A percentile compares a stretch with the other conserved stretches of the same genome.
Conservation (phyloP, 306 rosid species). For the Sicyos edulis region DNA sequence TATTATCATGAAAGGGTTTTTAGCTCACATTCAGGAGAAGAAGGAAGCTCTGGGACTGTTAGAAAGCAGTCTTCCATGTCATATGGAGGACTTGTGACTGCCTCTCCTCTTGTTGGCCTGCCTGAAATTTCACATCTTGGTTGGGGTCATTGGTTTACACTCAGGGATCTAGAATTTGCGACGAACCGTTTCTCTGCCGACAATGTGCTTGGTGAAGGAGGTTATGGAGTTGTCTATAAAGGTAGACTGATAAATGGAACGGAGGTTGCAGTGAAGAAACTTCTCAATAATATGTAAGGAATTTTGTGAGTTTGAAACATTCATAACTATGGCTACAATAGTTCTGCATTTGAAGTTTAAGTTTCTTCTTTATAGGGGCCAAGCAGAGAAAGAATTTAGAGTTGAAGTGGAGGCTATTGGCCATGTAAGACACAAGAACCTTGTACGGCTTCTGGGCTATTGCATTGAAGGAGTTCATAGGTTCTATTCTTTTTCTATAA, state of each 20-base stretch:
- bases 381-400: slow-evolving; percentile 95
- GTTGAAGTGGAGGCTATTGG: slow-evolving; percentile 99
- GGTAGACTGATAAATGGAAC: slow-evolving; percentile 82
- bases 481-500: slow-evolving; percentile 27
- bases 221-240: slow-evolving; percentile 89
- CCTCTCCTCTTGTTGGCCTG: slow-evolving; percentile 82
- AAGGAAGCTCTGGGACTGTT: slow-evolving; percentile 71
- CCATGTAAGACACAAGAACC: slow-evolving; percentile 93
- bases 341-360: slow-evolving; percentile 13
- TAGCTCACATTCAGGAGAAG: slow-evolving; percentile 78
- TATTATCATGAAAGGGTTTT: slow-evolving; percentile 74
- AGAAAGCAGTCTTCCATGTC: slow-evolving; percentile 50
- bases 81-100: slow-evolving; percentile 53
- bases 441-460: slow-evolving; percentile 84
- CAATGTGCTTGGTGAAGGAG: slow-evolving; percentile 89
- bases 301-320: slow-evolving; percentile 22
- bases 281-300: slow-evolving; percentile 88
- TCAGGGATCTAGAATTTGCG: slow-evolving; percentile 79
- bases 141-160: slow-evolving; percentile 99
- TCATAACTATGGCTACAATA: neutral
- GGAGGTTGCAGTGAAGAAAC: slow-evolving; percentile 93
- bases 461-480: slow-evolving; percentile 93
- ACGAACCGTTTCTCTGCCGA: slow-evolving; percentile 59
- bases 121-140: slow-evolving; percentile 97
- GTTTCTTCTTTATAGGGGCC: slow-evolving; percentile 56